Base-by-base conservation (phyloP, 441 rosid genomes). In the Adansonia grandidieri region DNA sequence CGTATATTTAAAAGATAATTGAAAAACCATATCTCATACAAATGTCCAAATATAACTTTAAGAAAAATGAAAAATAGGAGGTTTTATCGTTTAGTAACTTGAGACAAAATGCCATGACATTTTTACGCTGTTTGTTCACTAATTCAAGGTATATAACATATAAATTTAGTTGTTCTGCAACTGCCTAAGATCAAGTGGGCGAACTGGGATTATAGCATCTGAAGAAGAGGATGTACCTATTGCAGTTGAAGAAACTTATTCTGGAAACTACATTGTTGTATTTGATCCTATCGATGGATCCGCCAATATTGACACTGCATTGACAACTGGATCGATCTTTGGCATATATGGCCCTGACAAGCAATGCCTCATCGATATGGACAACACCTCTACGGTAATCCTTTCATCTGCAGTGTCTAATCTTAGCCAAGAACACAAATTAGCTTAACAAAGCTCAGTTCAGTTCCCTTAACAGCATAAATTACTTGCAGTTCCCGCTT, bases 211-310 rank as follows among this genome's bases (percentile, higher is more conserved):
- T 60, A 93, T 93, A 70, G 98, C 98, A n/a, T 95, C 99, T 4
- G 97, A 93, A 80, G 98, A 93, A 88, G 98, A 95, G 85, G 98
- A 95, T 44, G 96, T 95, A 42, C 98, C 99, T 1, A 97, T 93
- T 45, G 97, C 98, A 0, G 99, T 93, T 73, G 96, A 93, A 64
- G 98, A 93, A 82, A 93, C 97, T 69, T 93, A 87, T 89, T 93
- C 98, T 4, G 97, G 97, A 15, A 93, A 96, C 86, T 96, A 93
- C 72, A 88, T 96, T 15, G 97, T 87, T 17, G 98, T 93, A 17
- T 93, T 96, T 71, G 97, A 96, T 78, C 98, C 97, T 3, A 92
- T 96, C 4, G 98, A 96, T 68, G 99, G 99, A 82, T 96, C 98
- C 11, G 90, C 98, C 77, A 93, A 96, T 89, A 89, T 93, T 10